A percentile compares a stretch with the other conserved stretches of the same genome.
phyloP scores from a whole-genome alignment of 768 basidiomycete genomes.

The Omphalotus guepiniiformis region DNA sequence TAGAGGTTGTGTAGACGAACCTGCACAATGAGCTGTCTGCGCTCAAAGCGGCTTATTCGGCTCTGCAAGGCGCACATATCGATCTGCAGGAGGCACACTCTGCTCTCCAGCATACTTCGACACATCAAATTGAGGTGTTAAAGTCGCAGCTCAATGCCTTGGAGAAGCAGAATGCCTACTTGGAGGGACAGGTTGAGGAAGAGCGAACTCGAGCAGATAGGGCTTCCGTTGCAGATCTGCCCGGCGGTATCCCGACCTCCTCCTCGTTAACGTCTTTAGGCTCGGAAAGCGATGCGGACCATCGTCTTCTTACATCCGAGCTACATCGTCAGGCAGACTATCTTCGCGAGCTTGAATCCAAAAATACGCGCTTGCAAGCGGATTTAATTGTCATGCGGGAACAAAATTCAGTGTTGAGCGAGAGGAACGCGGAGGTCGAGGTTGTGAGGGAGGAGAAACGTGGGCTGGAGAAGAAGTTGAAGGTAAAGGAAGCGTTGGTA shows the following conservation, averaged over 20 bases:
- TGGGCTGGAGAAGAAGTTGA: constrained; percentile 1
- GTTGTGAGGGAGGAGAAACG: constrained; percentile 7
- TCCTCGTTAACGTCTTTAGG: not conserved
- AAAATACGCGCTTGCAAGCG: not conserved
- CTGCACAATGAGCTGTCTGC: not conserved
- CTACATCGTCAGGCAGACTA: constrained; percentile 3
- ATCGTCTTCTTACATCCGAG: constrained; percentile 3
- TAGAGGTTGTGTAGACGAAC: too few relatives aligned
- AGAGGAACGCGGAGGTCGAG: constrained; percentile 4
- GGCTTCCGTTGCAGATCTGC: not conserved
- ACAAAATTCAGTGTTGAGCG: not conserved
- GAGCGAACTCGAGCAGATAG: constrained; percentile 2
- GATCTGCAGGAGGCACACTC: constrained; percentile 1
- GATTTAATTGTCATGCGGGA: constrained; percentile 1
- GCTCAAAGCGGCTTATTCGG: not conserved
- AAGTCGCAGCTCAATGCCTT: constrained; percentile 1
- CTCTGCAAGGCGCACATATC: not conserved
- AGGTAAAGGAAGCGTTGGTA: constrained; percentile 2
- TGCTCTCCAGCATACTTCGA: not conserved
- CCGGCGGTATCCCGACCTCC: not conserved
- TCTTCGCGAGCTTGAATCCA: constrained; percentile 4
- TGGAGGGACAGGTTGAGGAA: constrained; percentile 1
- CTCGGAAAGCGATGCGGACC: constrained; percentile 1
- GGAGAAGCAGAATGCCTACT: not conserved
- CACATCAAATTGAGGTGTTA: not conserved